Base-by-base conservation (phyloP, 495 filamentous ascomycete species). In the Hyaloscypha variabilis region DNA sequence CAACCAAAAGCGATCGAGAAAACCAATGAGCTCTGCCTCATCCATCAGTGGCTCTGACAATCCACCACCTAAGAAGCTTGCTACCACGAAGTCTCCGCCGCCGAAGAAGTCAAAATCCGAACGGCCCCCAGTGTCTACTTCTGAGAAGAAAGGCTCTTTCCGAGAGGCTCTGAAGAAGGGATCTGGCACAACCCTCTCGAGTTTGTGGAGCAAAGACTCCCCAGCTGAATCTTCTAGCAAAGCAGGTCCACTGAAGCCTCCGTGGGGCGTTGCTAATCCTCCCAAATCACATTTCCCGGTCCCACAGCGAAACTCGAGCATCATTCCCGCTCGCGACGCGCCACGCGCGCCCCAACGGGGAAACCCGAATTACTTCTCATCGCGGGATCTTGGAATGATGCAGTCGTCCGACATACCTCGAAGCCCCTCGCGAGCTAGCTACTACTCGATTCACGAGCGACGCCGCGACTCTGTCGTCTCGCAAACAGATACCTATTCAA, bases 401-500 rank as follows among this genome's bases (percentile, higher is more conserved):
- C 62, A 54, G 30, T 17, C 29, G 30, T 17, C 29, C 5, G 69
- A 72, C 17, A 56, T 67, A 2, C 34, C 65, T 72, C 30, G 76
- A 67, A 63, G 73, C 65, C 67, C 78, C 23, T 82, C 82, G 5
- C 71, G 76, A 29, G 62, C 81, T 6, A 83, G 81, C 4, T 81
- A 79, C 65, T 83, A 82, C 34, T 76, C 86, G 2, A 72, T 86
- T 11, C 79, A 82, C 31, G 83, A 87, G 53, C 79, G 76, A 30
- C 81, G 81, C 19, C 78, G 83, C 28, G 85, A 86, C 51, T 88
- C 87, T 0, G 73, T 85, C 14, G 73, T 88, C 6, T 83, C 86
- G 6, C 79, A 86, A 58, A 86, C 85, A 0, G 87, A 90, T 71
- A 80, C 86, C 0, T 85, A 84, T 62, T 87, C 88, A 2, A 78